These are phyloP conservation scores for Clavispora carvajalis DNA, from an alignment of 805 yeast genomes.

Conservation along the genomic window DNA sequence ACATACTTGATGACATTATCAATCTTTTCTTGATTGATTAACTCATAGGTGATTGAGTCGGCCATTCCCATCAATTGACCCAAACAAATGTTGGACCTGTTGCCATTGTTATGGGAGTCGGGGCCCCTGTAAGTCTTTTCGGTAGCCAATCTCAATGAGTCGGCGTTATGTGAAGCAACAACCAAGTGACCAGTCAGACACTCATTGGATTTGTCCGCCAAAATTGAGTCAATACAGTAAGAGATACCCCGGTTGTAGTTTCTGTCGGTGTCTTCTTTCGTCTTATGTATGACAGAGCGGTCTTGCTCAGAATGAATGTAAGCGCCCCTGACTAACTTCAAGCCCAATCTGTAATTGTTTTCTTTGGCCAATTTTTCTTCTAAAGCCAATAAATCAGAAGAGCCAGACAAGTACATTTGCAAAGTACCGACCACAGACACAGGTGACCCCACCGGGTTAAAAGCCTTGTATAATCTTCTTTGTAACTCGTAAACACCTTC, in stretches of 20 bases:
- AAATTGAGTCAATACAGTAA: constrained; percentile 54
- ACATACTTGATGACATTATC: constrained; percentile 86
- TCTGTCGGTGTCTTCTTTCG: constrained; percentile 75
- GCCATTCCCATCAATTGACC: constrained; percentile 97
- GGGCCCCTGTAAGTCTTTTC: constrained; percentile 37
- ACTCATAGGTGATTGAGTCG: constrained; percentile 75
- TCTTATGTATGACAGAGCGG: constrained; percentile 65
- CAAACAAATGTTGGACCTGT: constrained; percentile 61
- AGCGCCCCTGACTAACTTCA: constrained; percentile 93
- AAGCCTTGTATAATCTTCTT: constrained; percentile 68
- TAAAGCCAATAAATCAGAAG: constrained; percentile 51
- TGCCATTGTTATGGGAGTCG: constrained; percentile 8
- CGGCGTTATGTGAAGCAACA: constrained; percentile 85
- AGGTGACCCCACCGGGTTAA: constrained; percentile 55
- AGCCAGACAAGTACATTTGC: constrained; percentile 83
- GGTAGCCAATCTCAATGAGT: constrained; percentile 71
- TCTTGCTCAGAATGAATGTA: constrained; percentile 85
- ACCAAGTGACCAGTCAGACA: constrained; percentile 70
- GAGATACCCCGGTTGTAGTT: constrained; percentile 70
- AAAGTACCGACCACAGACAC: constrained; percentile 82
- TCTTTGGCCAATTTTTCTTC: constrained; percentile 64
- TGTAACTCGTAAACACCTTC: constrained; percentile 89
- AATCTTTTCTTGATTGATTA: constrained; percentile 58
- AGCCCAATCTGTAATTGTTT: constrained; percentile 66
- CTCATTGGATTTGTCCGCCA: constrained; percentile 37